Evolutionary conservation across 768 basidiomycete genomes (phyloP), one percentile per base, ranked within the genome.

Genomic region (Clitopilus hobsonii): DNA sequence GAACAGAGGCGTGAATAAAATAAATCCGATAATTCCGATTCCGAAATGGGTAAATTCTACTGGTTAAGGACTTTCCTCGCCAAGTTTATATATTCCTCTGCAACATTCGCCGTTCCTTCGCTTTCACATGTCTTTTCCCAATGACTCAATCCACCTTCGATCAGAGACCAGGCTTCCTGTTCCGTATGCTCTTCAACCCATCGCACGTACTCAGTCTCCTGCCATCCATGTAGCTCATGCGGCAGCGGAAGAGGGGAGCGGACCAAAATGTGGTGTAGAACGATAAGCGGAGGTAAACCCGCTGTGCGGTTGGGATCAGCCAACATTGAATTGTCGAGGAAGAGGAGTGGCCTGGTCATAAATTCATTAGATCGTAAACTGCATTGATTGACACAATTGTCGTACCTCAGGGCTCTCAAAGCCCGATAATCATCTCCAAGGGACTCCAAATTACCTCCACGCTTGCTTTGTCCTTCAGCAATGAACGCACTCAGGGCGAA

Each of bases 171-270:
- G 6, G 88, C 82, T 66, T 98, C 96, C 56, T 78, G 80, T 56
- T 87, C 84, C 1, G 84, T 75, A 64, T 98, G 97, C 66, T 97
- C 95, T 56, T 92, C 89, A 11, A 98, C 79, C 94, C 95, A 99
- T 41, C 91, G 83, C 49, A 97, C 91, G 68, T 99, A 99, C 73
- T 98, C 97, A 3, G 88, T 81, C 65, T 98, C 94, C 55, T 91
- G 88, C 96, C 97, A 98, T 0, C 89, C 88, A 64, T 98, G 94
- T 54, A 94, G 69, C 49, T 82, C 79, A 67, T 99, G 93, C 8
- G 97, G 96, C 32, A 98, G 77, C 5, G 89, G 82, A 53, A 92
- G 77, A 0, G 90, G 87, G 1, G 92, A 92, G 8, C 92, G 86
- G 23, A 98, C 94, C 28, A 97, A 78, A 61, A 97, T 88, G 60